These are phyloP conservation scores for Phanerodontia chrysosporium DNA, from an alignment of 768 basidiomycete genomes.

Conservation along the genomic window DNA sequence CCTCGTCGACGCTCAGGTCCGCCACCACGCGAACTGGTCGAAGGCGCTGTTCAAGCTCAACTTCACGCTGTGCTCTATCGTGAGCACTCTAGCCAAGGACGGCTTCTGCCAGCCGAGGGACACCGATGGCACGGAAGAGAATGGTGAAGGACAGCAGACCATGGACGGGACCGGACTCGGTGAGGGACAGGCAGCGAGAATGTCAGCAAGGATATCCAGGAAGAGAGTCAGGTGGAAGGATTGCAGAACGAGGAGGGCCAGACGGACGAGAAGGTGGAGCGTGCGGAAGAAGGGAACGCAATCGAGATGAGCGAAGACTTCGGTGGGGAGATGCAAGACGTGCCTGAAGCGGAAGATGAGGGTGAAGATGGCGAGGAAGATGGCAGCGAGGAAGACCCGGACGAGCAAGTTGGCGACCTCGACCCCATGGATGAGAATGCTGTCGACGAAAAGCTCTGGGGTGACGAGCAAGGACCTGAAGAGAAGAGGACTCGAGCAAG, in stretches of 20 bases:
- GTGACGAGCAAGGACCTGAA: conserved; percentile 66
- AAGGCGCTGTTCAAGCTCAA: conserved; percentile 81
- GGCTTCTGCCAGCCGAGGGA: conserved; percentile 94
- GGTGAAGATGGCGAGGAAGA: conserved; percentile 41
- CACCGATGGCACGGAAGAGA: conserved; percentile 47
- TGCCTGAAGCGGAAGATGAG: conserved; percentile 59
- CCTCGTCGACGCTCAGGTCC: conserved; percentile 56
- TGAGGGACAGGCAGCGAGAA: conserved; percentile 83
- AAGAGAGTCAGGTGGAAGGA: conserved; percentile 96
- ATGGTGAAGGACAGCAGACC: conserved; percentile 43
- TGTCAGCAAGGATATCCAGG: conserved; percentile 91
- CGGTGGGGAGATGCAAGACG: conserved; percentile 80
- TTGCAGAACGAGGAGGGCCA: conserved; percentile 63
- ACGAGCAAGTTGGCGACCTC: conserved; percentile 81
- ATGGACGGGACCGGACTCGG: conserved; percentile 81
- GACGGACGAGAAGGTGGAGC: conserved; percentile 39
- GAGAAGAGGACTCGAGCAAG: conserved; percentile 54
- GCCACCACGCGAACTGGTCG: conserved; percentile 56
- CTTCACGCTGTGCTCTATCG: conserved; percentile 69
- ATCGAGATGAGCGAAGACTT: conserved; percentile 92
- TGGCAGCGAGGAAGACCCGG: conserved; percentile 59
- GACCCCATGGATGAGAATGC: conserved; percentile 79
- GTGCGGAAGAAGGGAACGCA: conserved; percentile 64
- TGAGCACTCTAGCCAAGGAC: conserved; percentile 70
- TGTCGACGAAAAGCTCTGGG: conserved; percentile 97